phyloP scores from a whole-genome alignment of 2,329 filamentous ascomycete genomes.

The Fusarium sp. region DNA sequence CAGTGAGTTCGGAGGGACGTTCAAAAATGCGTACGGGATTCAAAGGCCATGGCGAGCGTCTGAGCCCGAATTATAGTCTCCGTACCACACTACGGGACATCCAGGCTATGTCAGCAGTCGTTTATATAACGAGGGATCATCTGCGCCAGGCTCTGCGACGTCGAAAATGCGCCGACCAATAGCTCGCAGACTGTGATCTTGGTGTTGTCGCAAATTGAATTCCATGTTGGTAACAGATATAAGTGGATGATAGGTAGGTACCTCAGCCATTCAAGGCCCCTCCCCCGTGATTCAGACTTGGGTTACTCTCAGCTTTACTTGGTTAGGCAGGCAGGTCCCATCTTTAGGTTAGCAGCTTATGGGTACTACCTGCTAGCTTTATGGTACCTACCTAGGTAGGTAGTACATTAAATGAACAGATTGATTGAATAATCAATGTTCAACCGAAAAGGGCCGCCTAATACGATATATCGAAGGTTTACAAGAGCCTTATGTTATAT shows the following conservation, averaged over 20 bases:
- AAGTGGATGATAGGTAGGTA: slow-evolving; percentile 17
- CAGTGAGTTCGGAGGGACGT: not conserved
- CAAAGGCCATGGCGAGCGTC: slow-evolving; percentile 44
- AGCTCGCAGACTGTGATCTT: slow-evolving; percentile 7
- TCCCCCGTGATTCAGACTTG: slow-evolving; percentile 31
- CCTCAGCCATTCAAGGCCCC: slow-evolving; percentile 15
- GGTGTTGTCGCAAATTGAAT: slow-evolving; percentile 31
- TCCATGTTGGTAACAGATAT: slow-evolving; percentile 38
- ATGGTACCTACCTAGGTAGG: not conserved
- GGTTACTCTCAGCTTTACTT: not conserved
- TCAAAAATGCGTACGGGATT: slow-evolving; percentile 42
- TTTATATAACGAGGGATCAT: not conserved
- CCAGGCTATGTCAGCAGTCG: slow-evolving; percentile 13
- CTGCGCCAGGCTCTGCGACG: slow-evolving; percentile 23
- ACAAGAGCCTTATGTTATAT: not conserved
- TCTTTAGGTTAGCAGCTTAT: not conserved
- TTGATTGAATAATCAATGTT: not conserved
- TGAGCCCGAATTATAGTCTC: slow-evolving; percentile 29
- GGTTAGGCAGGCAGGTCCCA: not conserved
- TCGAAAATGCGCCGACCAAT: slow-evolving; percentile 18
- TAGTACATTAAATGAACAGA: not conserved
- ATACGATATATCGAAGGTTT: not conserved
- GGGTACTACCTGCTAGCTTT: not conserved
- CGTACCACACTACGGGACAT: slow-evolving; percentile 15
- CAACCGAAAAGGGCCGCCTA: not conserved